Base-by-base conservation (phyloP, 192 early-diverging fungal species). In the Dissophora globulifera region DNA sequence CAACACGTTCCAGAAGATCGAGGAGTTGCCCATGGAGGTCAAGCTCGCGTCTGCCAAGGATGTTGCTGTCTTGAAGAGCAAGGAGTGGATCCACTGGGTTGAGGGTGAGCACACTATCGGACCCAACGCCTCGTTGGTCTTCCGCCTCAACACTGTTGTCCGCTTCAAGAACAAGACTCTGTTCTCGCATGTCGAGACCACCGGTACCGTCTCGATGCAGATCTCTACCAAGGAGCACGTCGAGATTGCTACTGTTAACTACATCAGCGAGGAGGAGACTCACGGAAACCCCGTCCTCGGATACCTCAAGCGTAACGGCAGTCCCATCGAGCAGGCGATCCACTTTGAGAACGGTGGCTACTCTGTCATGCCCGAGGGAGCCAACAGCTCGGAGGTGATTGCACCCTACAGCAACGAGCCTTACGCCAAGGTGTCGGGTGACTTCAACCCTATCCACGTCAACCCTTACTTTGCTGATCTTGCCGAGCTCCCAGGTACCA, bases 381-480 rank as follows among this genome's bases (percentile, higher is more conserved):
- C 90, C 49, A 92, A 92, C 82, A 92, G 89, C 58, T 94, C 95
- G n/a, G 89, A 91, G 22, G 93, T 95, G 22, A 87, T 90, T 53
- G 89, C 93, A 33, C 95, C 94, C 19, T 84, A 84, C n/a, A 88
- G 91, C 75, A 98, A 98, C 84, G 85, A 88, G 49, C 86, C 90
- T 62, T 98, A 98, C 85, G 92, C 95, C 42, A 82, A 86, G 63
- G 89, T 90, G 25, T 95, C 94, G 15, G 92, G 91, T 57, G 96
- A 98, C 75, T 89, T 91, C 84, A 98, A 98, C 79, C 96, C 96
- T 46, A 98, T 98, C 79, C 96, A 98, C 85, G 93, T 93, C 63
- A 95, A 95, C 87, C 88, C 91, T 50, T 96, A 93, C 89, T 96
- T 98, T 88, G 91, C 95, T 70, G 92, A 93, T 66, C 81, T 94